Evolutionary conservation across 1,139 yeast genomes (phyloP).

Genomic region (Magnusiomyces paraingens): DNA sequence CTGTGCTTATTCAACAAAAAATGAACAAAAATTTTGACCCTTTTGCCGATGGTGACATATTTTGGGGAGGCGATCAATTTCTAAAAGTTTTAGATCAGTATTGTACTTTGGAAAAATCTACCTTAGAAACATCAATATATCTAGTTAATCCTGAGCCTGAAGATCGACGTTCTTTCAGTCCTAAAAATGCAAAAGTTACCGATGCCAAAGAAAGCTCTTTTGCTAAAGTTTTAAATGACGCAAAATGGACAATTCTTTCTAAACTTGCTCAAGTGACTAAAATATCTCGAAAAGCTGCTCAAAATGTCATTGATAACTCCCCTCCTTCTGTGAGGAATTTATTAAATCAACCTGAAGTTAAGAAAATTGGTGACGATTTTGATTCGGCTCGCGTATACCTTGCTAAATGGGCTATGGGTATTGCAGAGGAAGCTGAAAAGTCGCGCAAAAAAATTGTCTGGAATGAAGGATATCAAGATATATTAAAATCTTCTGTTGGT

Average conservation of each 20-base stretch:
- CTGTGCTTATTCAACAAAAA: conserved; percentile 51
- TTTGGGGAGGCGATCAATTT: conserved; percentile 91
- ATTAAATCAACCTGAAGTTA: conserved; percentile 72
- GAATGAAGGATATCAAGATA: conserved; percentile 37
- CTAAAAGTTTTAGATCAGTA: conserved; percentile 46
- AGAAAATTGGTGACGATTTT: conserved; percentile 76
- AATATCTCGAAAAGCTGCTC: conserved; percentile 52
- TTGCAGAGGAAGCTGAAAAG: conserved; percentile 85
- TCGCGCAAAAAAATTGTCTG: conserved; percentile 48
- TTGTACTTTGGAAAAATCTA: conserved; percentile 60
- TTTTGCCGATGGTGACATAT: conserved; percentile 55
- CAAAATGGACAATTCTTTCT: conserved; percentile 83
- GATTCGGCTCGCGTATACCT: conserved; percentile 86
- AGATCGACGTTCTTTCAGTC: conserved; percentile 73
- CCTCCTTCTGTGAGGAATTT: conserved; percentile 52
- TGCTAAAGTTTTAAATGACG: conserved; percentile 44
- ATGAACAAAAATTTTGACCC: conserved; percentile 68
- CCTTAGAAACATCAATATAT: conserved; percentile 64
- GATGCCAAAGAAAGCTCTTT: conserved; percentile 20
- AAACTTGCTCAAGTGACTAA: conserved; percentile 79
- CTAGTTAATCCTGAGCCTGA: conserved; percentile 74
- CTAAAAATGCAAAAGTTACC: conserved; percentile 38
- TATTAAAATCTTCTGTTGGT: conserved; percentile 53
- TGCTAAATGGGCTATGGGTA: conserved; percentile 96
- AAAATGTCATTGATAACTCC: conserved; percentile 62